These are phyloP conservation scores for Eucalyptus viminalis DNA, from an alignment of 345 rosid genomes.

Conservation along the genomic window DNA sequence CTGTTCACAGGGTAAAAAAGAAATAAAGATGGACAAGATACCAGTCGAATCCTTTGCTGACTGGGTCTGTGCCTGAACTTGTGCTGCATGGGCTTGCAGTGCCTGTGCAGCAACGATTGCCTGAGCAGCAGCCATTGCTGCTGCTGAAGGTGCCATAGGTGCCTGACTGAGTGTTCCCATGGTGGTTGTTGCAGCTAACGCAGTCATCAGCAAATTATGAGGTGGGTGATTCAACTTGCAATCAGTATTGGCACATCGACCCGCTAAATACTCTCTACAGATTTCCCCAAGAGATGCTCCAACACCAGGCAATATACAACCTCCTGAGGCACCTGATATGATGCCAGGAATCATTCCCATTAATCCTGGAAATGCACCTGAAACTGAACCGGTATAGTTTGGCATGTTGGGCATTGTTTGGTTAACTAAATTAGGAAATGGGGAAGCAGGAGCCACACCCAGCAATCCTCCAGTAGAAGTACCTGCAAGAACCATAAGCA, in stretches of 20 bases:
- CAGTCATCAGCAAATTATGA: conserved; percentile 84
- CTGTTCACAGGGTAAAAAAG: background rate
- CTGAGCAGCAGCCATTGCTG: conserved; percentile 99
- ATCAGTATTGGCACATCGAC: conserved; percentile 65
- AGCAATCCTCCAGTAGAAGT: conserved; percentile 61
- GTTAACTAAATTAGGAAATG: conserved; percentile 67
- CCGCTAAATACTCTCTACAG: conserved; percentile 86
- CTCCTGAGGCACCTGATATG: conserved; percentile 84
- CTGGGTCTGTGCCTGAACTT: conserved; percentile 80
- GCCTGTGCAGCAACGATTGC: conserved; percentile 99
- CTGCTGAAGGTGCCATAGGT: conserved; percentile 99
- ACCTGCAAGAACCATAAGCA: conserved; percentile 19
- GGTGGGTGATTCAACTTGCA: conserved; percentile 94
- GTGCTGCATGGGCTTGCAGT: conserved; percentile 99
- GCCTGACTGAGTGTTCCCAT: conserved; percentile 89
- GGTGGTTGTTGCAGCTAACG: conserved; percentile 86
- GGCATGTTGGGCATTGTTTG: conserved; percentile 99
- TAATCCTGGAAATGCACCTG: conserved; percentile 89
- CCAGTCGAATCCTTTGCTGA: conserved; percentile 60
- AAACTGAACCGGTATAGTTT: conserved; percentile 89
- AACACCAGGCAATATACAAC: conserved; percentile 87
- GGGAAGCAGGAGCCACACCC: conserved; percentile 65
- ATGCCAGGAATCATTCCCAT: conserved; percentile 96
- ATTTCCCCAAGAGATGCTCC: conserved; percentile 98
- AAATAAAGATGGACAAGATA: conserved; percentile 1